A percentile compares a stretch with the other conserved stretches of the same genome.
phyloP scores from a whole-genome alignment of 2,329 filamentous ascomycete species.

The Verticillium dahliae region DNA sequence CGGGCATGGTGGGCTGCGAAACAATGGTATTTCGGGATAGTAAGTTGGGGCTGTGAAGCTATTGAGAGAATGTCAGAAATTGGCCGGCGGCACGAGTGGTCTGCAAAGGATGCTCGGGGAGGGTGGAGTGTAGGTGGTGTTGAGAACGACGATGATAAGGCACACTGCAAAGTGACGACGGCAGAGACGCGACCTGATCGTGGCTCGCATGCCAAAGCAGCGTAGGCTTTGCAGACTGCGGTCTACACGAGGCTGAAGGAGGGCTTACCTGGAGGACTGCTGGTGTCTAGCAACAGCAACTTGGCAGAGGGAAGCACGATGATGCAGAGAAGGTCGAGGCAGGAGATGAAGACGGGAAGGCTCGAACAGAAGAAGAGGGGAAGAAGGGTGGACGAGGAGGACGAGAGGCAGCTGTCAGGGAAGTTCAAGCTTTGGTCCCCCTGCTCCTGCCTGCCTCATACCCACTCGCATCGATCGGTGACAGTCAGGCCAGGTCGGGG shows the following conservation, averaged over 20 bases:
- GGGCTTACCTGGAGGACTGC: background rate
- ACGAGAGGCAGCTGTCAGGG: background rate
- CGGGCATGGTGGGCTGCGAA: conserved; percentile 37
- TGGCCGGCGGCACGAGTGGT: background rate
- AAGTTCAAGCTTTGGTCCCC: background rate
- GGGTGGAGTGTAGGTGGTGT: background rate
- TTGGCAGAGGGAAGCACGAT: background rate
- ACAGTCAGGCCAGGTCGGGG: background rate
- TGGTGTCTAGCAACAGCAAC: background rate
- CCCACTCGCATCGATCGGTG: background rate
- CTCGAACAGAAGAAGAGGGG: conserved; percentile 5
- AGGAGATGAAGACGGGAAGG: conserved; percentile 6
- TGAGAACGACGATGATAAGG: background rate
- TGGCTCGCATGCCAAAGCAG: background rate
- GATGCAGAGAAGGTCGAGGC: background rate
- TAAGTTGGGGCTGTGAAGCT: background rate
- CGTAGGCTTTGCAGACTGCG: background rate
- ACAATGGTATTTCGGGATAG: background rate
- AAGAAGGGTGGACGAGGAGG: background rate
- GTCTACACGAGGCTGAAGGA: background rate
- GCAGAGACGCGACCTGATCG: background rate
- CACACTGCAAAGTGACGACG: background rate
- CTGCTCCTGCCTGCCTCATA: background rate
- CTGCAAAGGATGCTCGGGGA: background rate
- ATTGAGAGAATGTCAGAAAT: background rate